Base-by-base conservation (phyloP, 176 grass and related monocot species). In the Lolium multiflorum region DNA sequence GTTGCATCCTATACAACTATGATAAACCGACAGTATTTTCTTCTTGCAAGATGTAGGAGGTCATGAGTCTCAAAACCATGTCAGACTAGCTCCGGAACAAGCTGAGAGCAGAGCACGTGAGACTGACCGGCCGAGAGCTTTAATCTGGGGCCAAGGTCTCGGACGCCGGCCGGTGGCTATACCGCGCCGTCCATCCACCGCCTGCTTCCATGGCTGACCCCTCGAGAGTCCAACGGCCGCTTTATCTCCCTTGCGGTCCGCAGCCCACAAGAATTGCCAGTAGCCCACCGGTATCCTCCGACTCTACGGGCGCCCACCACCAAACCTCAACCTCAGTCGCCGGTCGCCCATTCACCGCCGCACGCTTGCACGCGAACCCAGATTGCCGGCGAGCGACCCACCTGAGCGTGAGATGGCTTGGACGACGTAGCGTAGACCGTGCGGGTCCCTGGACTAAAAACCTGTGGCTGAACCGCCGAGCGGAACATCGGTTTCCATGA, bases 231-330 rank as follows among this genome's bases (percentile, higher is more conserved):
- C 14, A 66, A 35, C 14, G 63, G 63, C 63, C 26, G 6, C 2
- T 35, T 35, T 35, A 35, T 35, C 31, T 35, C 31, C 31, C 31
- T 35, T 1, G 2, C 31, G 3, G 31, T 35, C 31, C 31, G 2
- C 31, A 35, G 62, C 82, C 67, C 88, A 89, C 82, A 17, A 64
- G 60, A 76, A 74, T 44, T 47, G 20, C 0, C 1, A 25, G 61
- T 67, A 61, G 82, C 82, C 82, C 82, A 85, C 60, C 48, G 57
- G 55, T 64, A 31, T 65, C 26, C 66, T 48, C 76, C 44, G 75
- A 65, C 15, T 84, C 81, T 52, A 84, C 44, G 81, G 75, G 66
- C 75, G 67, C 82, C 74, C 28, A 28, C 24, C 81, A 24, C 51
- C 44, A 46, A 5, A 17, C 46, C 46, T 9, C 22, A 6, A 12